A percentile compares a stretch with the other conserved stretches of the same genome.
phyloP scores from a whole-genome alignment of 2,329 filamentous ascomycete genomes.

The Cephalotrichum gorgonifer region DNA sequence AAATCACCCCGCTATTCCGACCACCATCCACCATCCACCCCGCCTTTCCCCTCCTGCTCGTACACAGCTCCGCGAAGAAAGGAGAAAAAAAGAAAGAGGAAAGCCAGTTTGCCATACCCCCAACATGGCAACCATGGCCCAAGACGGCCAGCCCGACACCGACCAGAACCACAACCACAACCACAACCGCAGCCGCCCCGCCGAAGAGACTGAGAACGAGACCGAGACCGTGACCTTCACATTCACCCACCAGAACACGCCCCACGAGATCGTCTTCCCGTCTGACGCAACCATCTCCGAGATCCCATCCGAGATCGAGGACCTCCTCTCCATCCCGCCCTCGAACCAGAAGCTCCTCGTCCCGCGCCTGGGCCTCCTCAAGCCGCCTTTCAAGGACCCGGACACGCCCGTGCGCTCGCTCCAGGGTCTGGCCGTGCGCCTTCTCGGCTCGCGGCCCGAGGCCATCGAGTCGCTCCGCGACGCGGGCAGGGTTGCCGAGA shows the following conservation, averaged over 20 bases:
- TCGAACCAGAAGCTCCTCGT: constrained; percentile 60
- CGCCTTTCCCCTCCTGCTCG: not conserved
- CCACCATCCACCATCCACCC: not conserved
- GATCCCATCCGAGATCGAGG: constrained; percentile 48
- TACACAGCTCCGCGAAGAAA: not conserved
- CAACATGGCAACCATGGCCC: not conserved
- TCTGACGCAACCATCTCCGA: constrained; percentile 40
- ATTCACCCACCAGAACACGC: constrained; percentile 34
- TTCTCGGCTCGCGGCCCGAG: constrained; percentile 4
- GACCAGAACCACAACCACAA: constrained; percentile 7
- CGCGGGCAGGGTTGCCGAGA: constrained; percentile 3
- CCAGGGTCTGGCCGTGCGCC: constrained; percentile 7
- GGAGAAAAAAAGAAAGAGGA: not conserved
- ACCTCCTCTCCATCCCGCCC: constrained; percentile 45
- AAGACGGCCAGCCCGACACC: not conserved
- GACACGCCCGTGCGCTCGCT: constrained; percentile 15
- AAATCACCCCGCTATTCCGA: not conserved
- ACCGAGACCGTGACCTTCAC: constrained; percentile 30
- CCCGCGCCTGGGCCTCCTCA: constrained; percentile 19
- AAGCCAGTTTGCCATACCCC: not conserved
- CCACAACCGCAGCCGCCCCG: constrained; percentile 6
- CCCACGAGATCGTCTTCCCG: constrained; percentile 32
- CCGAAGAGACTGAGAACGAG: constrained; percentile 12
- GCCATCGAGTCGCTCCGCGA: not conserved
- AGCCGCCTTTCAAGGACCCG: constrained; percentile 12